These are phyloP conservation scores for Trichoderma gamsii DNA, from an alignment of 495 filamentous ascomycete genomes.

Conservation along the genomic window DNA sequence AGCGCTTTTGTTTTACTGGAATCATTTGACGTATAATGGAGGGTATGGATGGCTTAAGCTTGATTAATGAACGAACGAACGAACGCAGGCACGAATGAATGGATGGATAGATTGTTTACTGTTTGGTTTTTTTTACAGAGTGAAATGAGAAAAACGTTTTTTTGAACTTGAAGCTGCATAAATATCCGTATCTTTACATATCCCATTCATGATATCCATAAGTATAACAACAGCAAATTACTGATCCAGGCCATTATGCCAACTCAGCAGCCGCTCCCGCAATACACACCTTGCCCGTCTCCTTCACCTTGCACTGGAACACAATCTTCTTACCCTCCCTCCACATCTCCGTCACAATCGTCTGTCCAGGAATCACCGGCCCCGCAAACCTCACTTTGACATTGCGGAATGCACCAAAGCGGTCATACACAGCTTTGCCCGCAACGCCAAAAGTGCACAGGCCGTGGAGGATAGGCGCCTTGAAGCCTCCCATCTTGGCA, in stretches of 20 bases:
- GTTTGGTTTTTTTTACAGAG: neutral
- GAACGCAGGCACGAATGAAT: neutral
- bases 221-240: constrained; percentile 22
- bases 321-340: constrained; percentile 79
- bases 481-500: constrained; percentile 92
- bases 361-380: constrained; percentile 88
- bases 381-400: constrained; percentile 96
- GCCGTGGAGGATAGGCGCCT: constrained; percentile 89
- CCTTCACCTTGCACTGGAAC: constrained; percentile 90
- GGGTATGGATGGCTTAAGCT: neutral
- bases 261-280: constrained; percentile 83
- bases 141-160: neutral
- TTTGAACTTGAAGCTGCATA: neutral
- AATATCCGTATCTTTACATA: neutral
- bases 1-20: neutral
- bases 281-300: constrained; percentile 94
- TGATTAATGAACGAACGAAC: neutral
- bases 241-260: constrained; percentile 14
- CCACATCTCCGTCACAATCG: constrained; percentile 96
- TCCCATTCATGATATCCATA: neutral
- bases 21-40: neutral
- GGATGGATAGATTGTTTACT: neutral
- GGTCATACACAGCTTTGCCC: constrained; percentile 78
- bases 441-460: constrained; percentile 92
- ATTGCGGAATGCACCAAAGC: constrained; percentile 79